phyloP scores from a whole-genome alignment of 2,329 filamentous ascomycete species.

The Calycina marina region DNA sequence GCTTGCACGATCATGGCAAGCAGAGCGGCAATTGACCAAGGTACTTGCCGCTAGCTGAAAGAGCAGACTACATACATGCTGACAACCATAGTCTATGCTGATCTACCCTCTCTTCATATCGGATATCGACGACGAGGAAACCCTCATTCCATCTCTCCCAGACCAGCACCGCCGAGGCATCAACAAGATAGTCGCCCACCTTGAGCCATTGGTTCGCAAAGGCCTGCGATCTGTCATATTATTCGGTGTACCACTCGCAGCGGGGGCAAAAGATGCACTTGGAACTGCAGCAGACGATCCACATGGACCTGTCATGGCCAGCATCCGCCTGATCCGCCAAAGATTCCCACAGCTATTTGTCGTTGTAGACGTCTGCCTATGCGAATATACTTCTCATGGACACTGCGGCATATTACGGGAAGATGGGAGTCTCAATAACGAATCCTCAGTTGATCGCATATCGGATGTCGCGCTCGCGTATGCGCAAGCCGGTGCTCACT shows the following conservation, averaged over 20 bases:
- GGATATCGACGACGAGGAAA: slow-evolving; percentile 85
- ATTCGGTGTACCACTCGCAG: slow-evolving; percentile 79
- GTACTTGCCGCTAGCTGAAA: slow-evolving; percentile 26
- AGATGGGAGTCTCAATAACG: slow-evolving; percentile 86
- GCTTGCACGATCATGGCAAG: slow-evolving; percentile 67
- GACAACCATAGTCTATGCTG: slow-evolving; percentile 65
- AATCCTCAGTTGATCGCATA: slow-evolving; percentile 83
- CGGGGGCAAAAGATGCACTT: slow-evolving; percentile 74
- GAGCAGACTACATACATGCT: slow-evolving; percentile 7
- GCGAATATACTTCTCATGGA: slow-evolving; percentile 96
- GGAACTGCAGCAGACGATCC: slow-evolving; percentile 90
- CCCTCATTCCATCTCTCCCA: slow-evolving; percentile 76
- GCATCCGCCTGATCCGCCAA: slow-evolving; percentile 70
- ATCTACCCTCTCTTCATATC: slow-evolving; percentile 97
- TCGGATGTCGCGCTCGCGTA: slow-evolving; percentile 97
- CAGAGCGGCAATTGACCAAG: slow-evolving; percentile 75
- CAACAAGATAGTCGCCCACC: slow-evolving; percentile 71
- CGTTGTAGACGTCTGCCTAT: slow-evolving; percentile 84
- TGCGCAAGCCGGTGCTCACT: slow-evolving; percentile 89
- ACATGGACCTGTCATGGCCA: slow-evolving; percentile 76
- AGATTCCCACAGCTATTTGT: slow-evolving; percentile 87
- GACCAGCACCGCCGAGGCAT: slow-evolving; percentile 80
- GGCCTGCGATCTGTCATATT: slow-evolving; percentile 87
- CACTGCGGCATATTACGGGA: slow-evolving; percentile 94
- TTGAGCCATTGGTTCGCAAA: slow-evolving; percentile 76